A percentile compares a stretch with the other conserved stretches of the same genome.
These are phyloP conservation scores for Coemansia sp. DNA, from an alignment of 192 early-diverging fungal species.

Conservation along the genomic window DNA sequence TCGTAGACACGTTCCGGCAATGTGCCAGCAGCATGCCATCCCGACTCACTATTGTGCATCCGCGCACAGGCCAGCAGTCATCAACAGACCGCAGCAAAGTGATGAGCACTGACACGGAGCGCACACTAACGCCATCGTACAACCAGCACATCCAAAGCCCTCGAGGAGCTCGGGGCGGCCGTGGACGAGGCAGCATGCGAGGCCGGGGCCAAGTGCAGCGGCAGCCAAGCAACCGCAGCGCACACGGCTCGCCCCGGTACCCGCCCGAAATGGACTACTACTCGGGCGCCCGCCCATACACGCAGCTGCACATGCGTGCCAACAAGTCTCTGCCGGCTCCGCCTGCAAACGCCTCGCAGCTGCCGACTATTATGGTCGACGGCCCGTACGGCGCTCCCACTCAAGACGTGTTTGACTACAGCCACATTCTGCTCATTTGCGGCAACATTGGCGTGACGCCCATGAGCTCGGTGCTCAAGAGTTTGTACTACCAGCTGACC, in stretches of 20 bases:
- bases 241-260: slow-evolving; percentile 5
- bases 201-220: slow-evolving; percentile 1
- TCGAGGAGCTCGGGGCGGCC: background rate
- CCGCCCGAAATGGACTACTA: slow-evolving; percentile 25
- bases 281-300: background rate
- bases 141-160: background rate
- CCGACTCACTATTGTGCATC: background rate
- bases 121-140: slow-evolving; percentile 12
- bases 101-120: slow-evolving; percentile 5
- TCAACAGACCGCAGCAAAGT: background rate
- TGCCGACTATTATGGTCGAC: slow-evolving; percentile 70
- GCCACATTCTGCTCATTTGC: slow-evolving; percentile 60
- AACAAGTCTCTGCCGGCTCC: slow-evolving; percentile 16
- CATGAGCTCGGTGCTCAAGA: slow-evolving; percentile 68
- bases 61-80: background rate
- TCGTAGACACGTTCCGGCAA: slow-evolving; percentile 36
- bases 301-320: background rate
- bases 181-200: background rate
- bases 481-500: slow-evolving; percentile 60
- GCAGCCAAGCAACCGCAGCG: slow-evolving; percentile 8
- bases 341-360: background rate
- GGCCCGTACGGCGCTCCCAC: slow-evolving; percentile 82
- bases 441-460: slow-evolving; percentile 77
- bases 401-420: slow-evolving; percentile 70
- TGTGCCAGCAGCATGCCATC: slow-evolving; percentile 3